These are phyloP conservation scores for Penicillium rolfsii DNA, from an alignment of 2,329 filamentous ascomycete genomes.

Conservation along the genomic window DNA sequence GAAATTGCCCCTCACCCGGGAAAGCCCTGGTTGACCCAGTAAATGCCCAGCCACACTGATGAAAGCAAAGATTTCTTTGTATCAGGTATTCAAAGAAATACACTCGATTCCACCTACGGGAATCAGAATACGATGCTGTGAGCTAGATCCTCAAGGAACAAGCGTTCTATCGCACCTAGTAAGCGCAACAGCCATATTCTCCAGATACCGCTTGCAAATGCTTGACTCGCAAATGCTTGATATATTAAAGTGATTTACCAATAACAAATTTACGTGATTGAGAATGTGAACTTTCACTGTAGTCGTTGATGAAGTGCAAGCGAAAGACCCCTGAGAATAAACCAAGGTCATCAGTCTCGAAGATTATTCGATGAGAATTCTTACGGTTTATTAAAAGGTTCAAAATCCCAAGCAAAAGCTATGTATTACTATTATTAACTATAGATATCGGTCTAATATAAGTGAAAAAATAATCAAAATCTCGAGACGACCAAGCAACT, in stretches of 20 bases:
- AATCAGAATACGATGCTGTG: no score
- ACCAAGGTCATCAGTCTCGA: not conserved
- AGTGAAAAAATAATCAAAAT: constrained; percentile 22
- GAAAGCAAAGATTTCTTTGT: not conserved
- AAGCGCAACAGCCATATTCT: no score
- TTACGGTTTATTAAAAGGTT: no score
- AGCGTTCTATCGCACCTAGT: no score
- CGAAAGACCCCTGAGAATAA: not conserved
- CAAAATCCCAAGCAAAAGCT: constrained; percentile 5
- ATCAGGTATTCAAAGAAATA: not conserved
- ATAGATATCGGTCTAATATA: constrained; percentile 17
- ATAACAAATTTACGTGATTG: no score
- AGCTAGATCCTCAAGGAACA: no score
- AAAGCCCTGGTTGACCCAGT: not conserved
- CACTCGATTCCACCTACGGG: no score
- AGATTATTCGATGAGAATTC: no score
- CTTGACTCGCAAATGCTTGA: no score
- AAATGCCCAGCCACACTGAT: not conserved
- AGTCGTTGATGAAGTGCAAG: not conserved
- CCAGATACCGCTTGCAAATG: no score
- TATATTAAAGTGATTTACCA: no score
- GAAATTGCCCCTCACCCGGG: not conserved
- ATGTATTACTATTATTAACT: constrained; percentile 33
- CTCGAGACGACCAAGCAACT: constrained; percentile 32
- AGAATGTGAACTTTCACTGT: no score